These are phyloP conservation scores for Ophiosphaerella herpotricha DNA, from an alignment of 2,329 filamentous ascomycete genomes.

Conservation along the genomic window DNA sequence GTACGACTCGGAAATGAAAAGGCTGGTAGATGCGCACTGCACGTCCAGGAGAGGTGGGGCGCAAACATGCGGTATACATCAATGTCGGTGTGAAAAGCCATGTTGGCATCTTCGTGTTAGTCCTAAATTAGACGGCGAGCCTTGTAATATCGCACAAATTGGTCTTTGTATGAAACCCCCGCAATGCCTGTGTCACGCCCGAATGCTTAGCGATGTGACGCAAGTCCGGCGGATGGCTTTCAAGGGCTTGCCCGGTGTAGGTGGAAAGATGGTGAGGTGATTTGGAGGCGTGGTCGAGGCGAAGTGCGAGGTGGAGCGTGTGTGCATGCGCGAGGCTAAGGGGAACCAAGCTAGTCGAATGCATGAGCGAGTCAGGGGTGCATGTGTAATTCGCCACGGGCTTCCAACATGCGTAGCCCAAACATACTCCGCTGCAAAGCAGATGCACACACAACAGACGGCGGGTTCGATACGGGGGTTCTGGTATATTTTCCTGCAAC, in stretches of 20 bases:
- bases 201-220: neutral
- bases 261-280: neutral
- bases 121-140: neutral
- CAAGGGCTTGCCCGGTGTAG: neutral
- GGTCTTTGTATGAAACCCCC: constrained; percentile 3
- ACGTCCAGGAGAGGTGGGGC: constrained; percentile 2
- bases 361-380: too few relatives aligned
- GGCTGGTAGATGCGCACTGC: constrained; percentile 1
- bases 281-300: neutral
- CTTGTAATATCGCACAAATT: constrained; percentile 5
- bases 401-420: too few relatives aligned
- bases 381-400: too few relatives aligned
- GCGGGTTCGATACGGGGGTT: too few relatives aligned
- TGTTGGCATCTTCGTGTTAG: constrained; percentile 16
- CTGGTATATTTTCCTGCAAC: too few relatives aligned
- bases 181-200: neutral
- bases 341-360: too few relatives aligned
- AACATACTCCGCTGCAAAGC: too few relatives aligned
- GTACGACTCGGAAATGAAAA: neutral
- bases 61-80: constrained; percentile 7
- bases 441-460: too few relatives aligned
- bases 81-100: constrained; percentile 13
- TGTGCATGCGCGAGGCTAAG: neutral
- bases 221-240: neutral
- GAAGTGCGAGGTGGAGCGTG: neutral